Conservation (phyloP, 2,329 filamentous ascomycete species). For the Fusarium burgessii region DNA sequence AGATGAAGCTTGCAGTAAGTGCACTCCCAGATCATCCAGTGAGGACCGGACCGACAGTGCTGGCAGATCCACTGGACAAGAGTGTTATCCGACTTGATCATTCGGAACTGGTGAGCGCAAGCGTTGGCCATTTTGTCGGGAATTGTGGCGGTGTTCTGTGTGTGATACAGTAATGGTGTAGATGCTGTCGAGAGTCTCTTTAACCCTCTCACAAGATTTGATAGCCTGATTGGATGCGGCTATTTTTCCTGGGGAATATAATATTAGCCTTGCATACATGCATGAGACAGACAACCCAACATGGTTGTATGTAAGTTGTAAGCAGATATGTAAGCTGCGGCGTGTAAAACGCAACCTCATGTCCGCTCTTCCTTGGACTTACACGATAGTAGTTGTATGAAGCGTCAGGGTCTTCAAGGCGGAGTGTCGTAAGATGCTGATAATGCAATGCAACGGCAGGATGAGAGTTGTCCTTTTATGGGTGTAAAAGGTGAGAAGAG, state of each 20-base stretch:
- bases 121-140: conserved; percentile 60
- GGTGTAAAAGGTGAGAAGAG: conserved; percentile 5
- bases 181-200: conserved; percentile 30
- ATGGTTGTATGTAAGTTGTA: conserved; percentile 11
- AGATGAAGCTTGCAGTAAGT: conserved; percentile 75
- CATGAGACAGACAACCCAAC: conserved; percentile 22
- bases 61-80: conserved; percentile 75
- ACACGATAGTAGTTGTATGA: conserved; percentile 15
- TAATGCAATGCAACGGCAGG: conserved; percentile 7
- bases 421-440: conserved; percentile 14
- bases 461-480: neutral
- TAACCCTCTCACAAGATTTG: conserved; percentile 38
- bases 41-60: conserved; percentile 72
- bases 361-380: conserved; percentile 24
- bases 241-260: conserved; percentile 31
- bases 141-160: conserved; percentile 28
- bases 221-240: conserved; percentile 40
- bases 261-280: conserved; percentile 44
- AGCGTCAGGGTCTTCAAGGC: conserved; percentile 6
- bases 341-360: conserved; percentile 18
- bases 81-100: conserved; percentile 75
- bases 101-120: conserved; percentile 72
- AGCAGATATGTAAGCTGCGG: conserved; percentile 21
- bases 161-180: conserved; percentile 35
- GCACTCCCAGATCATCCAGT: conserved; percentile 78